Base-by-base conservation (phyloP, 2,329 filamentous ascomycete genomes). In the Fusarium chlamydosporum region DNA sequence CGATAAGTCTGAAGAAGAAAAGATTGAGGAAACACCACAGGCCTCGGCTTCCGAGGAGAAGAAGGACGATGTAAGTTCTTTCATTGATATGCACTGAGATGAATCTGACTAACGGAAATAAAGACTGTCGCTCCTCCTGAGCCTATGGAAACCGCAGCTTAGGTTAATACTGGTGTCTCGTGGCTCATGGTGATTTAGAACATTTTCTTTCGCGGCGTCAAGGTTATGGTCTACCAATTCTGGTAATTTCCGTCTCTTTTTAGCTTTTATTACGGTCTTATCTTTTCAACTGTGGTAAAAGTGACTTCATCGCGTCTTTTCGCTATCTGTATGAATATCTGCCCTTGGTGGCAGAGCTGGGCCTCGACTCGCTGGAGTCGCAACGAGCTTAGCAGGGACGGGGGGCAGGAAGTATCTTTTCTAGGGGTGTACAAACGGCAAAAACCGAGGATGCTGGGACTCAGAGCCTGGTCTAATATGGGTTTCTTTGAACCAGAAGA, bases 121-220 rank as follows among this genome's bases (percentile, higher is more conserved):
- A 52, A 77, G 74, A 66, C 73, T 67, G 54, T 65, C 48, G 77
- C 75, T 64, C 68, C 76, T 35, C 58, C 77, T 23, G 78, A 79
- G 70, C 73, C 77, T 26, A 76, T 80, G 41, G 80, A 81, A 58
- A 74, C 80, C n/a, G 67, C 76, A 26, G 78, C 79, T 56, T 82
- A 74, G 71, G 62, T 35, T 68, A 38, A 48, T 62, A 47, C 48
- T 27, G 37, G 47, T 42, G 31, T 48, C 52, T 58, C 48, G 55
- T 38, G 59, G 62, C 67, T 65, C 41, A 55, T 48, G 53, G 59
- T 61, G 56, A 58, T 73, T 72, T 74, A 65, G 71, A 74, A 69
- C 65, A 65, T 67, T 42, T 68, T 66, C 56, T 68, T 71, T 72
- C 45, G 57, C 54, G 74, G 74, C 74, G 74, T 63, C 73, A 69